A percentile compares a stretch with the other conserved stretches of the same genome.
Evolutionary conservation across 345 rosid species (phyloP).

Genomic region (Arabidopsis arenosa): DNA sequence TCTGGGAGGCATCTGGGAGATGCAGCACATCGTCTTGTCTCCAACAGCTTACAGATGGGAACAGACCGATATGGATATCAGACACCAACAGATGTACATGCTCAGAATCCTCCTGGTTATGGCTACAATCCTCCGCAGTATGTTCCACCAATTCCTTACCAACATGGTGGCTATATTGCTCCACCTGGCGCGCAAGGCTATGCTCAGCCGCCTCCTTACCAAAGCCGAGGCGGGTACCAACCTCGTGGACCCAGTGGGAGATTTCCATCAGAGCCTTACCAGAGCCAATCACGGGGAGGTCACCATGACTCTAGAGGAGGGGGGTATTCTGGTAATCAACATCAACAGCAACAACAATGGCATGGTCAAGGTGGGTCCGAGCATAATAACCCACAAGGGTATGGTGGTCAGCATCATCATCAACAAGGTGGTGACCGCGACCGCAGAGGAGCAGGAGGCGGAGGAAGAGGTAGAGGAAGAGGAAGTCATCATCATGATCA

Average conservation of each 20-base stretch:
- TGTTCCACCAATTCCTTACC: constrained; percentile 44
- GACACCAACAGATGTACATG: constrained; percentile 37
- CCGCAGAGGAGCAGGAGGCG: constrained; percentile 29
- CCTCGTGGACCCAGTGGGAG: constrained; percentile 47
- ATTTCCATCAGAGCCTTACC: constrained; percentile 49
- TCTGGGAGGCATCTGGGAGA: constrained; percentile 82
- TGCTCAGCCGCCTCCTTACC: constrained; percentile 41
- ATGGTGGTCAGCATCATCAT: constrained; percentile 41
- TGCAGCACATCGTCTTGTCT: constrained; percentile 78
- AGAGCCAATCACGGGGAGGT: constrained; percentile 44
- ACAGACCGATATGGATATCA: constrained; percentile 48
- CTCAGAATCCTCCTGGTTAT: constrained; percentile 47
- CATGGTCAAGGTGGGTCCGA: constrained; percentile 36
- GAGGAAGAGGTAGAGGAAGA: constrained; percentile 24
- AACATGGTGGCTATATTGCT: constrained; percentile 39
- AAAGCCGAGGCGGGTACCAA: constrained; percentile 44
- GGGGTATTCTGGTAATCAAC: constrained; percentile 35
- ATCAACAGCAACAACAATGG: constrained; percentile 41
- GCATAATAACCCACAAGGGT: constrained; percentile 36
- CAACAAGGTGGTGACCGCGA: constrained; percentile 38
- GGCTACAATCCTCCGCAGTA: constrained; percentile 40
- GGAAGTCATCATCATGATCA: constrained; percentile 32
- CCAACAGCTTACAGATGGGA: constrained; percentile 67
- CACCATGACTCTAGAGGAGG: constrained; percentile 46
- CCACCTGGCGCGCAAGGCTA: constrained; percentile 42